Percentiles rank a stretch among this genome's conserved stretches.
These are phyloP conservation scores for Lagerstroemia speciosa DNA, from an alignment of 345 rosid species.

Conservation along the genomic window DNA sequence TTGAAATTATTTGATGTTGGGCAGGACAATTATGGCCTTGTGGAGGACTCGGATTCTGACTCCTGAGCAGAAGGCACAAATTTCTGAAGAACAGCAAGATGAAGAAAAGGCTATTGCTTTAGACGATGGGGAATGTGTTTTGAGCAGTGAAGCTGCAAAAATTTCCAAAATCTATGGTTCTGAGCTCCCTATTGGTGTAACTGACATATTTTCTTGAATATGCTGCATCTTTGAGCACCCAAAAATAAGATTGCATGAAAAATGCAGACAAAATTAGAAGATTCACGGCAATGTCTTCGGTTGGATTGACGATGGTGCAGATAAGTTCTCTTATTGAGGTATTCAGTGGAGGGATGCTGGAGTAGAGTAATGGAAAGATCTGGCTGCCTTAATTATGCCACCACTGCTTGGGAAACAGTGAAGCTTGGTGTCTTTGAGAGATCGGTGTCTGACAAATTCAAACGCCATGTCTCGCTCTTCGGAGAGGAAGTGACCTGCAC, in stretches of 20 bases:
- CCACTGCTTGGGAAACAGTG: constrained; percentile 50
- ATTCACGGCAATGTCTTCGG: background rate
- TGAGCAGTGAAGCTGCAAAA: constrained; percentile 32
- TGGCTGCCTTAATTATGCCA: constrained; percentile 52
- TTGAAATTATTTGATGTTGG: background rate
- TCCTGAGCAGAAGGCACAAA: constrained; percentile 45
- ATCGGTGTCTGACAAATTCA: constrained; percentile 35
- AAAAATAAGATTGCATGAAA: background rate
- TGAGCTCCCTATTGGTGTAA: constrained; percentile 58
- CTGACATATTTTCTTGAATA: constrained; percentile 2
- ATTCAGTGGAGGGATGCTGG: constrained; percentile 62
- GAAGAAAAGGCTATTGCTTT: constrained; percentile 25
- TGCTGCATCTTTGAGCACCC: background rate
- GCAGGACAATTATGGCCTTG: constrained; percentile 75
- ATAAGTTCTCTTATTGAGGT: constrained; percentile 47
- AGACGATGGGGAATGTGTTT: constrained; percentile 28
- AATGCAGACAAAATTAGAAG: background rate
- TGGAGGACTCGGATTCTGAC: constrained; percentile 64
- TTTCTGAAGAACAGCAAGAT: constrained; percentile 52
- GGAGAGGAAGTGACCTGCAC: constrained; percentile 70
- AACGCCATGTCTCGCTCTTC: constrained; percentile 33
- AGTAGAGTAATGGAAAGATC: constrained; percentile 73
- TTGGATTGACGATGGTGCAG: constrained; percentile 19
- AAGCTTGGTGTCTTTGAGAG: constrained; percentile 43
- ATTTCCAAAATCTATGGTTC: constrained; percentile 41